phyloP scores from a whole-genome alignment of 2,329 filamentous ascomycete genomes.

The Fusarium denticulatum region DNA sequence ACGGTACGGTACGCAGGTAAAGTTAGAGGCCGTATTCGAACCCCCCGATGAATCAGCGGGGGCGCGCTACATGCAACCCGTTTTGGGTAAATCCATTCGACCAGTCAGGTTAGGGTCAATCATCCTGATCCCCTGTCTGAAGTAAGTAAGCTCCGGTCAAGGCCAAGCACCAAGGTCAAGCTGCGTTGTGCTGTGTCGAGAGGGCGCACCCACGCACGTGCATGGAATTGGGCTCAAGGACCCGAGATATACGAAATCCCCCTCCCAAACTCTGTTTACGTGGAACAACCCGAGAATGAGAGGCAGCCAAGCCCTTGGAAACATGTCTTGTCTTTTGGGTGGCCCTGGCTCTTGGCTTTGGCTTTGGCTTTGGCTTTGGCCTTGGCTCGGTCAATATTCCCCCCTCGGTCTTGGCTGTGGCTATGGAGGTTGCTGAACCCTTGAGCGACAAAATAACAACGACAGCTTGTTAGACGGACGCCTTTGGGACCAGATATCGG shows the following conservation, averaged over 20 bases:
- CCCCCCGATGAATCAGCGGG: background rate
- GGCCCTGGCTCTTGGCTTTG: background rate
- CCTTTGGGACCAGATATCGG: constrained; percentile 15
- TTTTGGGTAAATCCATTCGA: background rate
- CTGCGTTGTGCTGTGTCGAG: background rate
- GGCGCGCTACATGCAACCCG: background rate
- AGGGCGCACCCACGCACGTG: constrained; percentile 2
- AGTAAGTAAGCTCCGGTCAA: background rate
- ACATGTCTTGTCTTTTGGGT: background rate
- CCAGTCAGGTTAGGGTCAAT: background rate
- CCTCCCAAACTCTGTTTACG: constrained; percentile 10
- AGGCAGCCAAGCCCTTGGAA: constrained; percentile 10
- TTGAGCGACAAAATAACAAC: constrained; percentile 31
- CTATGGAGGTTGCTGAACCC: constrained; percentile 3
- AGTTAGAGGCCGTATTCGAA: background rate
- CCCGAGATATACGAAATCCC: constrained; percentile 42
- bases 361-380: background rate
- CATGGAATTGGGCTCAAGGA: constrained; percentile 28
- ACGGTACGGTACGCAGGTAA: too few species aligned
- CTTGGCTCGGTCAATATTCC: constrained; percentile 3
- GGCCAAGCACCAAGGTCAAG: too few species aligned
- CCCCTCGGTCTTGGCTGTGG: constrained; percentile 3
- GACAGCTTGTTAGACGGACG: constrained; percentile 21
- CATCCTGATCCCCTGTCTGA: background rate
- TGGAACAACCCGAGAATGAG: background rate